Evolutionary conservation across 345 rosid species (phyloP), one percentile per base, ranked within the genome.

Genomic region (Gossypium arboreum): DNA sequence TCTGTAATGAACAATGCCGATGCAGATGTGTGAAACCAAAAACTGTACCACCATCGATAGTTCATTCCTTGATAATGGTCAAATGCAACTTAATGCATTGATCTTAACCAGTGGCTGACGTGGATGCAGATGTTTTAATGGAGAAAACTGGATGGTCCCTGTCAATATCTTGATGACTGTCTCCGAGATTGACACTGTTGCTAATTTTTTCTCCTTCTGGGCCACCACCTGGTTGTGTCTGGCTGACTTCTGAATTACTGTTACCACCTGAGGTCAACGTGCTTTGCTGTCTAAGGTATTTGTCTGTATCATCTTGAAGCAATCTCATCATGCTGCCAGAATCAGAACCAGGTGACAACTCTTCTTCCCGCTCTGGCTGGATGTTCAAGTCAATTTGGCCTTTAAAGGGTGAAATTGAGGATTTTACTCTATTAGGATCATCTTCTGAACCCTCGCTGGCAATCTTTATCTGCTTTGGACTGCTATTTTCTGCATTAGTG

Each of bases 311-410:
- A 79, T 78, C 90, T 56, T 84, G 90, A 47, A 80, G 76, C 78
- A 82, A 73, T 80, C 68, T 83, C 75, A 79, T 82, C 86, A 81
- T 75, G 69, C 76, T 68, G 58, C 83, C 82, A 64, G 89, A 74
- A 74, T 88, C 88, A 2, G 90, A 83, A 71, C 82, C 83, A 25
- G 92, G 90, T 9, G 88, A 85, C 9, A 83, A 76, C 76, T 90
- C 98, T 58, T 90, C 99, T 71, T 95, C 98, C 50, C 89, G 77
- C 85, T 90, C 97, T 16, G 99, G 99, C 79, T 89, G 92, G 78
- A 91, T 91, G 76, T 96, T 96, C 75, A 96, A 85, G 85, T 96
- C 98, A 51, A 96, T 87, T 78, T 87, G 92, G 63, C 89, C 88
- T 80, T 87, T 93, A 71, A 87, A 88, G 63, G 91, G 89, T 4